These are phyloP conservation scores for Pseudonectria foliicola DNA, from an alignment of 2,329 filamentous ascomycete species.

Conservation along the genomic window DNA sequence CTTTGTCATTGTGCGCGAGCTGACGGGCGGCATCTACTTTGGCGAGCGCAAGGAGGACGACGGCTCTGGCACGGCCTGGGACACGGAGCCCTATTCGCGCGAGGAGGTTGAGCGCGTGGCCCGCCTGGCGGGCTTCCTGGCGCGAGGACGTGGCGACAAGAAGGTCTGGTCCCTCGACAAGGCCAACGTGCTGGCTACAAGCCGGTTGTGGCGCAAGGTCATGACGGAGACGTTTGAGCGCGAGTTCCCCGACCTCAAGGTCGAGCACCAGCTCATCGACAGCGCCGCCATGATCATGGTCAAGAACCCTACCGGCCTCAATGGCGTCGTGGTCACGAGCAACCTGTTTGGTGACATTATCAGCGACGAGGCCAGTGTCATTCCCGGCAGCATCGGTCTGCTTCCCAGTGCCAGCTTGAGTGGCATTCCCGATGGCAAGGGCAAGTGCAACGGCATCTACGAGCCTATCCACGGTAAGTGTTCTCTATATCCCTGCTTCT, in stretches of 20 bases:
- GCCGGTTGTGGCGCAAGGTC: constrained; percentile 80
- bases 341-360: constrained; percentile 97
- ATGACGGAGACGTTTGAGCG: constrained; percentile 77
- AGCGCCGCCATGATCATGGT: constrained; percentile 97
- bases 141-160: constrained; percentile 63
- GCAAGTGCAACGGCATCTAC: constrained; percentile 86
- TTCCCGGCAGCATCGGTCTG: constrained; percentile 82
- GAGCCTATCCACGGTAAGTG: constrained; percentile 86
- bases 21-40: constrained; percentile 94
- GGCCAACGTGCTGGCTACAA: constrained; percentile 91
- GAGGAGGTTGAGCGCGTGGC: constrained; percentile 84
- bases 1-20: constrained; percentile 86
- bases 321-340: constrained; percentile 85
- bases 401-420: constrained; percentile 82
- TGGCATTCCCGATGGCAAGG: constrained; percentile 78
- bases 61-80: constrained; percentile 66
- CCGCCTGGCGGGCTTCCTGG: constrained; percentile 73
- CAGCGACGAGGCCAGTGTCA: constrained; percentile 88
- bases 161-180: constrained; percentile 83
- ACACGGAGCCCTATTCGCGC: constrained; percentile 81
- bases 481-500: neutral
- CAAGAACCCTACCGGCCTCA: constrained; percentile 82
- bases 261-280: constrained; percentile 89
- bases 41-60: constrained; percentile 69
- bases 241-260: constrained; percentile 81